Evolutionary conservation across 1,139 yeast genomes (phyloP).

Genomic region (Yamadazyma taylorii): DNA sequence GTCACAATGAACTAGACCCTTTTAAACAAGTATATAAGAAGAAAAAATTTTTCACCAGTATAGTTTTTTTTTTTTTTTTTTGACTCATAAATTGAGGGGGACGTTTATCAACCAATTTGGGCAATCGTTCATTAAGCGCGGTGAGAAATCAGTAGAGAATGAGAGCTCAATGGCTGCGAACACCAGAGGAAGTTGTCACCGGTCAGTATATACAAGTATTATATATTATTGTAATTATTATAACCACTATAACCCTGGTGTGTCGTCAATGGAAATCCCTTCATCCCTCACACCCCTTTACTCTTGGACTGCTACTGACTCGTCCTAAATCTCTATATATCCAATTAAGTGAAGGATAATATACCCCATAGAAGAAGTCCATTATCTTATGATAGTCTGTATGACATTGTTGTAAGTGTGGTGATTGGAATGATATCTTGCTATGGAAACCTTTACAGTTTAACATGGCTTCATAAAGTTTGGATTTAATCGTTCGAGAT

Average conservation of each 20-base stretch:
- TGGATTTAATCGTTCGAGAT: no score
- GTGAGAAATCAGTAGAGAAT: slow-evolving; percentile 35
- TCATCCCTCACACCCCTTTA: no score
- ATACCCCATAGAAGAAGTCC: slow-evolving; percentile 21
- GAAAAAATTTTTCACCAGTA: slow-evolving; percentile 14
- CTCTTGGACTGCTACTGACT: no score
- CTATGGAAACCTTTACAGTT: no score
- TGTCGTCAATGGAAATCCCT: no score
- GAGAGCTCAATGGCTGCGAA: neutral
- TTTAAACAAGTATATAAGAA: neutral
- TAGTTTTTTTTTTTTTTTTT: slow-evolving; percentile 10
- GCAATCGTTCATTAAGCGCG: slow-evolving; percentile 42
- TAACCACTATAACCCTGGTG: no score
- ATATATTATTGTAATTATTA: no score
- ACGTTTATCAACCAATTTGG: slow-evolving; percentile 32
- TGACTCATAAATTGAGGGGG: slow-evolving; percentile 20
- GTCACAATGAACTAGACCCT: slow-evolving; percentile 1
- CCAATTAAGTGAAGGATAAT: slow-evolving; percentile 34
- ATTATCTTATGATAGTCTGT: slow-evolving; percentile 7
- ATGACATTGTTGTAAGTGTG: neutral
- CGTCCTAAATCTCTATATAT: slow-evolving; percentile 28
- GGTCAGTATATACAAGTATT: neutral
- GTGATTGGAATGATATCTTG: neutral
- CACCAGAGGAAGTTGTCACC: neutral
- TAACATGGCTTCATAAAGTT: no score